Evolutionary conservation across 441 rosid genomes (phyloP).

Genomic region (Breynia disticha): DNA sequence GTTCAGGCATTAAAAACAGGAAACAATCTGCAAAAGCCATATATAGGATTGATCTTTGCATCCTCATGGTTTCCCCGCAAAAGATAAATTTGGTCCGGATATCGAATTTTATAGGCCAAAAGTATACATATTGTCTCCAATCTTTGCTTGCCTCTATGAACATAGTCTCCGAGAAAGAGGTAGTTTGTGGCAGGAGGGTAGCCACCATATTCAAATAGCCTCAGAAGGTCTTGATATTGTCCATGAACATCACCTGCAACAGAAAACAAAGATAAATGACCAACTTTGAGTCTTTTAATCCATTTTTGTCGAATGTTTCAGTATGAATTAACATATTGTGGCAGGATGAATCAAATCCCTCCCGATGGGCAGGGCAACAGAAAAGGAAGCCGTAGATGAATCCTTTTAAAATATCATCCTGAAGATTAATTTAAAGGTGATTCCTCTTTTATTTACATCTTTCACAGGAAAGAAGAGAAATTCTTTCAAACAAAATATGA

Average conservation of each 20-base stretch:
- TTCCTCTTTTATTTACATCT: neutral
- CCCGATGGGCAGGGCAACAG: slow-evolving; percentile 25
- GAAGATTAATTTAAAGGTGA: slow-evolving; percentile 10
- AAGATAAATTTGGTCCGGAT: slow-evolving; percentile 57
- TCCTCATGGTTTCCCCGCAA: slow-evolving; percentile 99
- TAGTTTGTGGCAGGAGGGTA: slow-evolving; percentile 87
- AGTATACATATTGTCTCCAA: slow-evolving; percentile 94
- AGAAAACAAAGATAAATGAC: neutral
- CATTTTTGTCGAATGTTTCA: neutral
- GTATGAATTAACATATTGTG: slow-evolving; percentile 6
- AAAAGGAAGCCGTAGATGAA: slow-evolving; percentile 32
- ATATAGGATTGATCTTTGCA: slow-evolving; percentile 87
- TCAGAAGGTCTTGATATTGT: slow-evolving; percentile 86
- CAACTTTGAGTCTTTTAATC: no score
- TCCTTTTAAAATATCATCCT: slow-evolving; percentile 11
- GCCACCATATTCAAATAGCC: slow-evolving; percentile 78
- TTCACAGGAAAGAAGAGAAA: no score
- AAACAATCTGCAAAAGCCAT: slow-evolving; percentile 95
- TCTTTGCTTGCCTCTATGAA: slow-evolving; percentile 93
- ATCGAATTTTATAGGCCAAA: slow-evolving; percentile 83
- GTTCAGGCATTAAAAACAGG: slow-evolving; percentile 78
- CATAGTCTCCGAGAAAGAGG: slow-evolving; percentile 93
- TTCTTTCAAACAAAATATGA: no score
- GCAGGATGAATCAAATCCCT: slow-evolving; percentile 25
- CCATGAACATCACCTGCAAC: slow-evolving; percentile 90